phyloP scores from a whole-genome alignment of 495 filamentous ascomycete genomes.

The Podospora didyma region DNA sequence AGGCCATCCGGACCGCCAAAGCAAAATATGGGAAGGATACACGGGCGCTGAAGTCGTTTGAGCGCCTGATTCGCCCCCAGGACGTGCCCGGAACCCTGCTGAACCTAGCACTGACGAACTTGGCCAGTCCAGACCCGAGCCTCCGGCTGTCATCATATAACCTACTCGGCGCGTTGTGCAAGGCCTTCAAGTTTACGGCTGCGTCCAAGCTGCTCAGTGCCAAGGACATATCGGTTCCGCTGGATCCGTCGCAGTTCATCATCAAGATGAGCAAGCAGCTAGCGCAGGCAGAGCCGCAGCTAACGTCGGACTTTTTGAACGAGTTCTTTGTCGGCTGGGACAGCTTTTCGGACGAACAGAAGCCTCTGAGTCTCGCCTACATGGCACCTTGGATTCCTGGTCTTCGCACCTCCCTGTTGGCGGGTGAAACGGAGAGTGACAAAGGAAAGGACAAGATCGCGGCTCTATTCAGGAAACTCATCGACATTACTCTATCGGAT shows the following conservation, averaged over 20 bases:
- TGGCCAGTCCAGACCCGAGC: conserved; percentile 52
- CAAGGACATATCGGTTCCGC: conserved; percentile 55
- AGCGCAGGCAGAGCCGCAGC: conserved; percentile 56
- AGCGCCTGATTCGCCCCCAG: conserved; percentile 59
- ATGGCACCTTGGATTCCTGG: conserved; percentile 64
- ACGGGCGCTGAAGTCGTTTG: conserved; percentile 50
- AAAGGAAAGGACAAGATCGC: conserved; percentile 59
- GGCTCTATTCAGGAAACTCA: conserved; percentile 57
- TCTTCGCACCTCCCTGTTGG: conserved; percentile 51
- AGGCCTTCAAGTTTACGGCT: conserved; percentile 59
- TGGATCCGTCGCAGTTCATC: conserved; percentile 59
- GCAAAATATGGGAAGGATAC: conserved; percentile 57
- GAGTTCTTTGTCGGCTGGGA: conserved; percentile 70
- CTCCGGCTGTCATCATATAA: conserved; percentile 61
- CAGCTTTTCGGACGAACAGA: conserved; percentile 57
- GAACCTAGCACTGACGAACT: conserved; percentile 61
- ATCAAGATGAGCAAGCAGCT: conserved; percentile 58
- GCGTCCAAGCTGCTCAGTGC: conserved; percentile 55
- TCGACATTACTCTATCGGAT: conserved; percentile 56
- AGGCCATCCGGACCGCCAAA: conserved; percentile 56
- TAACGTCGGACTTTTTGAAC: conserved; percentile 63
- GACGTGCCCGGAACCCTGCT: conserved; percentile 64
- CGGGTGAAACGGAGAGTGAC: conserved; percentile 54
- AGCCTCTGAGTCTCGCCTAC: conserved; percentile 59
- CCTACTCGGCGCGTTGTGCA: conserved; percentile 57